Conservation (phyloP, 306 rosid genomes). For the Fragaria ananassa region DNA sequence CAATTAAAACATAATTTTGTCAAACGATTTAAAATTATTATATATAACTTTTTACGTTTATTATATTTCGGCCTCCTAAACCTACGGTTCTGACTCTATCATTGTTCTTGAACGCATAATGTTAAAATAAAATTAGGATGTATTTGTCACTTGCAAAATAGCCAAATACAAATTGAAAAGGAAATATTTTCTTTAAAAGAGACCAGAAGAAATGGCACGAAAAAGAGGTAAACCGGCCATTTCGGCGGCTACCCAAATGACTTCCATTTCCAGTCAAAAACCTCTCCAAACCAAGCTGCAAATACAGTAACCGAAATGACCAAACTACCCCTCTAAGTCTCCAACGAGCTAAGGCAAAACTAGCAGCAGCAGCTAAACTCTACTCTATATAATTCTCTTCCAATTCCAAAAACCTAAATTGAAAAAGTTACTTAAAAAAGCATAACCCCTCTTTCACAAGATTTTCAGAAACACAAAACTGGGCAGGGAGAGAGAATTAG, state of each 20-base stretch:
- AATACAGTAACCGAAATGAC: constrained; percentile 16
- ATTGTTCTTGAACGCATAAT: not conserved
- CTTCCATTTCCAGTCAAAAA: constrained; percentile 3
- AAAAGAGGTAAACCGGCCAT: not conserved
- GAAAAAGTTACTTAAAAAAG: not conserved
- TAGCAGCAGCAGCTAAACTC: not conserved
- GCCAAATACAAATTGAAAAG: not conserved
- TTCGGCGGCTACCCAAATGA: constrained; percentile 22
- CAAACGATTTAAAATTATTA: no score
- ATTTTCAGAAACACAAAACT: not conserved
- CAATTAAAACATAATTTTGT: no score
- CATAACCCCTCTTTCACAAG: not conserved
- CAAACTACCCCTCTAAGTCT: not conserved
- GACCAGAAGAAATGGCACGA: not conserved
- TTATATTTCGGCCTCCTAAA: no score
- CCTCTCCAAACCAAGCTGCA: no score
- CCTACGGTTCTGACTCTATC: no score
- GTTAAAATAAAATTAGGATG: not conserved
- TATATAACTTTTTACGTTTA: no score
- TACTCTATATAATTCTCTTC: not conserved
- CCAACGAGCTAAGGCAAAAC: not conserved
- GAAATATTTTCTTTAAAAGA: not conserved
- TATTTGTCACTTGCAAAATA: not conserved
- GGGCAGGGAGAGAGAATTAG: constrained; percentile 9
- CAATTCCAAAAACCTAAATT: not conserved